Percentiles rank a stretch among this genome's conserved stretches.
These are phyloP conservation scores for Ogataea salicorniae DNA, from an alignment of 805 yeast genomes.

Conservation along the genomic window DNA sequence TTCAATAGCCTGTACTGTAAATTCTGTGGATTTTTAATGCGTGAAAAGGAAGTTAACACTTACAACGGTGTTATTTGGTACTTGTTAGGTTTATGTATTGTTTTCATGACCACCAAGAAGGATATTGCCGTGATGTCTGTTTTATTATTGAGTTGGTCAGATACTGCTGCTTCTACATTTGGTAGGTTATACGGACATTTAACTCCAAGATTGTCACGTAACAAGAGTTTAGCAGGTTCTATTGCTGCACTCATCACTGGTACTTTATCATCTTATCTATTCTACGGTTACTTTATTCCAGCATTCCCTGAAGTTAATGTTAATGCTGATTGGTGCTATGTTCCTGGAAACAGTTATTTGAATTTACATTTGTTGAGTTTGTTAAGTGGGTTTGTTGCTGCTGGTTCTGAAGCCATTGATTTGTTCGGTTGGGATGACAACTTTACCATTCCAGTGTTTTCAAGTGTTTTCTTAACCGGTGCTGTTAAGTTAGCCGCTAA, in stretches of 20 bases:
- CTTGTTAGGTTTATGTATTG: slow-evolving; percentile 68
- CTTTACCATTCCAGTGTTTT: slow-evolving; percentile 86
- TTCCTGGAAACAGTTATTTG: slow-evolving; percentile 52
- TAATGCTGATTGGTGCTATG: slow-evolving; percentile 58
- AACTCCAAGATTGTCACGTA: slow-evolving; percentile 69
- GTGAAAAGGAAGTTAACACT: slow-evolving; percentile 68
- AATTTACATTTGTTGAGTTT: slow-evolving; percentile 49
- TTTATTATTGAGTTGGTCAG: slow-evolving; percentile 89
- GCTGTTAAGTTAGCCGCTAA: slow-evolving; percentile 17
- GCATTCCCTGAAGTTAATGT: slow-evolving; percentile 45
- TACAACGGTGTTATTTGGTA: slow-evolving; percentile 90
- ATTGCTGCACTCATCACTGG: slow-evolving; percentile 81
- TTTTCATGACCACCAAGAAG: slow-evolving; percentile 66
- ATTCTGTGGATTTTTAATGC: slow-evolving; percentile 73
- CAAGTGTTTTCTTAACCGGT: slow-evolving; percentile 53
- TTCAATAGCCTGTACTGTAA: slow-evolving; percentile 66
- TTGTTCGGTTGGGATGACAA: slow-evolving; percentile 81
- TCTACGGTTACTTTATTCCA: slow-evolving; percentile 76
- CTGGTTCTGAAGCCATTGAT: slow-evolving; percentile 81
- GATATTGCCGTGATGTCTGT: slow-evolving; percentile 77
- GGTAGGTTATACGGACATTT: slow-evolving; percentile 83
- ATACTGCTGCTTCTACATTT: slow-evolving; percentile 91
- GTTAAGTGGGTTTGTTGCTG: slow-evolving; percentile 74
- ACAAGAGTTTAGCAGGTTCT: slow-evolving; percentile 87
- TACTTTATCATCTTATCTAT: slow-evolving; percentile 51